Evolutionary conservation across 306 rosid genomes (phyloP).

Genomic region (Cicer bijugum): DNA sequence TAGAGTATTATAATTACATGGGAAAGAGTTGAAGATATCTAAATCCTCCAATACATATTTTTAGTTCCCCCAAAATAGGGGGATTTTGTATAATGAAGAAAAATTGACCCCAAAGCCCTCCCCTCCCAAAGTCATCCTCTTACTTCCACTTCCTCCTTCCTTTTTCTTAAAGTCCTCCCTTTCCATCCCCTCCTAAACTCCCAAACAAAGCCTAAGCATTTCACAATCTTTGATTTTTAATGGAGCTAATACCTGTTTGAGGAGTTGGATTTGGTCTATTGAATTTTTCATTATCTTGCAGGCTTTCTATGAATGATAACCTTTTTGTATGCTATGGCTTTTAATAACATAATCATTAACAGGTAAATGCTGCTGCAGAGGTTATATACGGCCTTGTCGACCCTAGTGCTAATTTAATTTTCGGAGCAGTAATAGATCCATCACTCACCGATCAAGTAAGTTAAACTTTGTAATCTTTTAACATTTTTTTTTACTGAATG

Average conservation of each 20-base stretch:
- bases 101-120: no score
- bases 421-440: conserved; percentile 99
- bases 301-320: conserved; percentile 1
- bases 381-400: conserved; percentile 97
- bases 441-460: conserved; percentile 95
- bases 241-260: conserved; percentile 16
- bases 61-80: no score
- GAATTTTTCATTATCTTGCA: conserved; percentile 17
- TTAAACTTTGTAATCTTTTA: conserved; percentile 31
- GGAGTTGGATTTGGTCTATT: conserved; percentile 26
- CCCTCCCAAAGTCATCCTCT: no score
- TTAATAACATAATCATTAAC: conserved; percentile 40
- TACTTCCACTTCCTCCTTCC: no score
- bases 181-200: neutral
- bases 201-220: neutral
- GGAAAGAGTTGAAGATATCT: no score
- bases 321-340: conserved; percentile 36
- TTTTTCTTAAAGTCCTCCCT: neutral
- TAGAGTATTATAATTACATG: no score
- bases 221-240: conserved; percentile 33
- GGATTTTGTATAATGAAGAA: no score
- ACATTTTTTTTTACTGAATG: neutral
- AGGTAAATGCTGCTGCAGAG: conserved; percentile 99
- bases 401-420: conserved; percentile 93
- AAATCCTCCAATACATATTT: no score